Conservation (phyloP, 208 protist species). For the Leishmania mexicana region DNA sequence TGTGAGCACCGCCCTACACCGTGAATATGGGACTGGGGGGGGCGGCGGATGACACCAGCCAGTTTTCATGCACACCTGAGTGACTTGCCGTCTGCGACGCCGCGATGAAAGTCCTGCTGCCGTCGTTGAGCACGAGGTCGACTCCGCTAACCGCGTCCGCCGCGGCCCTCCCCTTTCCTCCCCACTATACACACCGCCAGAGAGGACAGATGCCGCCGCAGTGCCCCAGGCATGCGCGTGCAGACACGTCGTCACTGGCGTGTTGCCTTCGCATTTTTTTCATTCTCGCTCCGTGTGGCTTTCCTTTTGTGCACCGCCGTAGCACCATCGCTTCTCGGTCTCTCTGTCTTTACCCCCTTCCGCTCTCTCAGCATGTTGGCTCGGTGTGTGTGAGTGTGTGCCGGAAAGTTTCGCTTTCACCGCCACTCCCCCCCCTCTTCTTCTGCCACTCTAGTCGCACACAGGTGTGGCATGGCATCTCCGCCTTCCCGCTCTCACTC, state of each 20-base stretch:
- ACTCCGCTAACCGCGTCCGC: not conserved
- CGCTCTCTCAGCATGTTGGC: not conserved
- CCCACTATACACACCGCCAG: not conserved
- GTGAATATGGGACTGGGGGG: not conserved
- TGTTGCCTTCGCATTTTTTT: not conserved
- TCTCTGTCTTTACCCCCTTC: no score
- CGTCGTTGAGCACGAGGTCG: not conserved
- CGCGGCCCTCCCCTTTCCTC: not conserved
- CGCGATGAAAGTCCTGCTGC: not conserved
- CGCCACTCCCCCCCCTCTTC: not conserved
- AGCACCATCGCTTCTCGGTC: not conserved
- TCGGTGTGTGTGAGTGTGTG: not conserved
- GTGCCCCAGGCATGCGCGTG: not conserved
- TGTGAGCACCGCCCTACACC: not conserved
- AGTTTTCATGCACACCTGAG: not conserved
- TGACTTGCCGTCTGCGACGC: not conserved
- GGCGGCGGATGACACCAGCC: not conserved
- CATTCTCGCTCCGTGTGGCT: not conserved
- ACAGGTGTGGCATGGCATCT: not conserved
- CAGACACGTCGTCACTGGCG: no score
- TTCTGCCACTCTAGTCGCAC: not conserved
- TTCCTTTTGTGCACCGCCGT: not conserved
- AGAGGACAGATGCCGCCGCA: not conserved
- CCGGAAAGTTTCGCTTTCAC: not conserved
- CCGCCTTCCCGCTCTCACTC: not conserved